Evolutionary conservation across 108 stramenopile genomes (phyloP), one percentile per base, ranked within the genome.

Genomic region (Cyclotella sp.): DNA sequence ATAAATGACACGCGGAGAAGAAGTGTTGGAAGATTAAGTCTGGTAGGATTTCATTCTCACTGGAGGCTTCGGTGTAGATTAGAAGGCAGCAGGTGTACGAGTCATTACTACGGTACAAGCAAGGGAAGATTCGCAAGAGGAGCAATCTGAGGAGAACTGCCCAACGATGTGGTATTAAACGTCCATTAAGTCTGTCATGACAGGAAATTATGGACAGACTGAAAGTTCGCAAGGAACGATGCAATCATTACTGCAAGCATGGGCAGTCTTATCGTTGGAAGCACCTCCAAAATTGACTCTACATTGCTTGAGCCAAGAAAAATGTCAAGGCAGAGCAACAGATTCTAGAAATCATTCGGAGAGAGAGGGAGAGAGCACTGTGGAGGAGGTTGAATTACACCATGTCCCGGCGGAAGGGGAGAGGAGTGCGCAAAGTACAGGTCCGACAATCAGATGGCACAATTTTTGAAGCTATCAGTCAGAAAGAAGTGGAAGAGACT

Each of bases 311-410:
- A 14, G 29, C 46, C 0, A 62, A 34, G 28, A 39, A 52, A 0
- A 61, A 73, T 63, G 19, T 11, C 0, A n/a, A 19, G 46, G 39
- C 51, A 16, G 72, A 29, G 49, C 0, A 40, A 12, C 30, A 63
- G 39, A 73, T 73, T 18, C 28, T 73, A 3, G 60, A 44, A 0
- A 62, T 73, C 27, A 63, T 73, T 0, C 45, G 63, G 1, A 45
- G 57, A 2, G 72, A 73, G 49, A 63, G 40, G 27, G 72, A 73
- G 29, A 18, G 43, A 10, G 21, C 47, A 1, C 51, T 63, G 19
- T 73, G 72, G 72, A 16, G 28, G 3, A 42, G 72, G 0, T 24
- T 73, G 62, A 63, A 52, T 10, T 51, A 51, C 11, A 27, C 29
- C 0, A 45, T 73, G 49, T 42, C 57, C 0, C 19, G 51, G 28